These are phyloP conservation scores for Mixia osmundae DNA, from an alignment of 1,284 basidiomycete species.

Conservation along the genomic window DNA sequence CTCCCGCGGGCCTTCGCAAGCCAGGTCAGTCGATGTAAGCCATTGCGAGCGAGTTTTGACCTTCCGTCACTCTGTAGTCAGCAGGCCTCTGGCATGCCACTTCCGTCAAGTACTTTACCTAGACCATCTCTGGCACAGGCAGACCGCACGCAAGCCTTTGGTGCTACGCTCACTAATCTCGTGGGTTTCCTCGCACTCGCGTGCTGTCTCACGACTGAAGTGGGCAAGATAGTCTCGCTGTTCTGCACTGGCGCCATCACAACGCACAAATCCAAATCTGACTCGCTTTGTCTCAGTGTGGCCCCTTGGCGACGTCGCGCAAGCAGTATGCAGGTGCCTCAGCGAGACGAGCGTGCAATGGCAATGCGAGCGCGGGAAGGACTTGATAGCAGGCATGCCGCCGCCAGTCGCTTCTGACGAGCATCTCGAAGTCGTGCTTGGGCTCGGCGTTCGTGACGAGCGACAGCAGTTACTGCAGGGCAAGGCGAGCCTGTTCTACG, in stretches of 20 bases:
- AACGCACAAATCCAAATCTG: conserved; percentile 13
- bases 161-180: not conserved
- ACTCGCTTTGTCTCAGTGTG: conserved; percentile 11
- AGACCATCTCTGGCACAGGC: conserved; percentile 1
- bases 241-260: conserved; percentile 15
- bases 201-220: not conserved
- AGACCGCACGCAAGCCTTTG: not conserved
- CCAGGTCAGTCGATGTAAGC: conserved; percentile 5
- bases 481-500: not conserved
- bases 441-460: not conserved
- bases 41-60: no score
- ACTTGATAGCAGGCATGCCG: not conserved
- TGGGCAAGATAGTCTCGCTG: conserved; percentile 11
- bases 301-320: conserved; percentile 1
- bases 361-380: not conserved
- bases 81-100: not conserved
- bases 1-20: conserved; percentile 1
- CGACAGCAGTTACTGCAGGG: not conserved
- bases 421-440: not conserved
- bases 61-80: not conserved
- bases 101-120: conserved; percentile 5
- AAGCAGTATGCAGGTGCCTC: conserved; percentile 1
- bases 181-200: not conserved
- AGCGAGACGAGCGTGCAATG: not conserved
- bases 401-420: not conserved